Evolutionary conservation across 2,329 filamentous ascomycete species (phyloP), one percentile per base, ranked within the genome.

Genomic region (Fusarium drepaniforme): DNA sequence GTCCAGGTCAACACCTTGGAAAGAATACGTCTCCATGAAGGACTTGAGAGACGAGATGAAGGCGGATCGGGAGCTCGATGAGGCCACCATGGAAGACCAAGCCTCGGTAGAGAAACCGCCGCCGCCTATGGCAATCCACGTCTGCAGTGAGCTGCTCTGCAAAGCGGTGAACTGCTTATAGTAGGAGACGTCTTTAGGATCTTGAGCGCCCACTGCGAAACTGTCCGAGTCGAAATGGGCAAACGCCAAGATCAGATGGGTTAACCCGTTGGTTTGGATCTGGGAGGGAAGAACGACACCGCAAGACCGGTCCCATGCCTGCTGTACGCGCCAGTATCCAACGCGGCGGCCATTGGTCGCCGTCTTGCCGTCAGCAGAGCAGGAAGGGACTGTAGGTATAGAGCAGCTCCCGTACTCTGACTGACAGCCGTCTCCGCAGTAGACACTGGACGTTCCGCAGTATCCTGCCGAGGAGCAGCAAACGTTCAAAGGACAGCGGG

Each of bases 21-120:
- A 64, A 9, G 46, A 56, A 46, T 64, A 9, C 9, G 62, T 64
- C 37, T 64, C 62, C 62, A 46, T 25, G 62, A 64, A 64, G 49
- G 62, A 64, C 49, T 57, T 64, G 49, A 64, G 62, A 64, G 62
- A 64, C 49, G 46, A 64, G 46, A 64, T 64, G 62, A 64, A 64
- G 35, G 62, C 62, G n/a, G 62, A 57, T 57, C 62, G 62, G 37
- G 62, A 64, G n/a, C 49, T 64, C 9, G 62, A 57, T 42, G 62
- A 57, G 13, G 62, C 49, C 49, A 12, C 62, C 62, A 64, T 64
- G 49, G 62, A 57, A 35, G 62, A 42, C 62, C 62, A 64, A 16
- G 23, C 7, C 2, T 35, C 28, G n/a, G 28, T 37, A 64, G 62
- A 64, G 49, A 64, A 64, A 28, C 62, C 33, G 25, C 62, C 62